These are phyloP conservation scores for Tetradesmus lagerheimii DNA, from an alignment of 139 green algal genomes.

Conservation along the genomic window DNA sequence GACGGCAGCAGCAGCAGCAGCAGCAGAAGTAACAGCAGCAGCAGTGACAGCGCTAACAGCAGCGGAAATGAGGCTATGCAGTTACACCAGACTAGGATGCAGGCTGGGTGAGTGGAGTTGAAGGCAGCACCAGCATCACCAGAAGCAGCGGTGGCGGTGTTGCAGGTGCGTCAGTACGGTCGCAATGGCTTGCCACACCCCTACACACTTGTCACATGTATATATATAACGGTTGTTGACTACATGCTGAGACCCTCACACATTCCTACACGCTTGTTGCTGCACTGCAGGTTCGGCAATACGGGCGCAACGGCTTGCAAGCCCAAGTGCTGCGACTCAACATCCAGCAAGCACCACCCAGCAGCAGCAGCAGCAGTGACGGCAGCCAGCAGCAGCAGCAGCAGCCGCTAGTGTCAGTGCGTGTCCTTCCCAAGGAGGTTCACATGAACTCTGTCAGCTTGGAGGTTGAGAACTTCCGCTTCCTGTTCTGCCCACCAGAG, in stretches of 20 bases:
- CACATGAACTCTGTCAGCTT: conserved; percentile 31
- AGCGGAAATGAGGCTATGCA: conserved; percentile 4
- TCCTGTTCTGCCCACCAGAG: conserved; percentile 35
- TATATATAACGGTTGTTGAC: too few species aligned
- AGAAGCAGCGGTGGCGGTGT: too few species aligned
- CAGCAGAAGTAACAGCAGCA: neutral
- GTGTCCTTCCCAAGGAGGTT: conserved; percentile 15
- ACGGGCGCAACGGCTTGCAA: conserved; percentile 43
- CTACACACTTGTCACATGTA: too few species aligned
- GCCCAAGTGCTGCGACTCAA: conserved; percentile 37
- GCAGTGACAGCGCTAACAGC: too few species aligned
- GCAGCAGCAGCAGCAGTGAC: conserved; percentile 4
- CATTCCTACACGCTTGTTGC: too few species aligned
- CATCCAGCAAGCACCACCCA: neutral
- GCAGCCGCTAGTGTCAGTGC: neutral
- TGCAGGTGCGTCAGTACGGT: too few species aligned
- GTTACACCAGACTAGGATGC: conserved; percentile 12
- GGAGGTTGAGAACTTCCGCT: conserved; percentile 36
- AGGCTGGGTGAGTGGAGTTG: too few species aligned
- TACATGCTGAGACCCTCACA: too few species aligned
- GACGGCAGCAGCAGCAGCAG: neutral
- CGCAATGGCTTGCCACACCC: too few species aligned
- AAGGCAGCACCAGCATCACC: too few species aligned
- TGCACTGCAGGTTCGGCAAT: conserved; percentile 3
- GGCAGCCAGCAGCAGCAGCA: conserved; percentile 2